Evolutionary conservation across 352 stramenopile species (phyloP), one percentile per base, ranked within the genome.

Genomic region (Thalassiosira livingstoniorum): DNA sequence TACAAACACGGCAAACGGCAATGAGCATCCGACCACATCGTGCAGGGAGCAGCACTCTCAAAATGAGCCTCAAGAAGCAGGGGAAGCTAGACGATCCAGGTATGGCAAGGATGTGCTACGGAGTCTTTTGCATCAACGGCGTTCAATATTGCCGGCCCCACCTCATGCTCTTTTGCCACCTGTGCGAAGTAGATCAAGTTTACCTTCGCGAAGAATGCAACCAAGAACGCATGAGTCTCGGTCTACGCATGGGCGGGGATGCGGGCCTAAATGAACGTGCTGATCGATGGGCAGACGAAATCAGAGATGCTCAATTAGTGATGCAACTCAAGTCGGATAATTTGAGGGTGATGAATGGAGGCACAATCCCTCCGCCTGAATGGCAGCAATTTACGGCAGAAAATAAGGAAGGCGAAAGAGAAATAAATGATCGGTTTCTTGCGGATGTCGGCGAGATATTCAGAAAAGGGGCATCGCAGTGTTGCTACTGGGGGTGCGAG

Each of bases 51-150:
- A 53, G 39, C 4, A 47, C 58, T 10, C 58, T 66, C 10, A 66
- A 66, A 23, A 66, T 66, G 58, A 66, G 58, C 58, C 31, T 66
- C 58, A 29, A 29, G 15, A 66, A 66, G 39, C 4, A 66, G 58
- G n/a, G n/a, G n/a, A 51, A 45, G 25, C 18, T 66, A 32, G 7
- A 47, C 4, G 58, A 7, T n/a, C 10, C 54, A 5, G 58, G 58
- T 47, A 42, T 39, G n/a, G 4, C 7, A n/a, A 66, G 58, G 25
- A 53, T 66, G 7, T 32, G n/a, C 18, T 66, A 45, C n/a, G 58
- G 58, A 13, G 35, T 25, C 29, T 47, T 66, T 45, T n/a, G 31
- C 15, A 66, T 66, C 25, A 63, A 66, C 25, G 58, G 58, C 15
- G 31, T 39, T 7, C 25, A 13, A 7, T 66, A 66, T 29, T 66